Evolutionary conservation across 83 land plant genomes (phyloP), one percentile per base, ranked within the genome.

Genomic region (Picea abies): DNA sequence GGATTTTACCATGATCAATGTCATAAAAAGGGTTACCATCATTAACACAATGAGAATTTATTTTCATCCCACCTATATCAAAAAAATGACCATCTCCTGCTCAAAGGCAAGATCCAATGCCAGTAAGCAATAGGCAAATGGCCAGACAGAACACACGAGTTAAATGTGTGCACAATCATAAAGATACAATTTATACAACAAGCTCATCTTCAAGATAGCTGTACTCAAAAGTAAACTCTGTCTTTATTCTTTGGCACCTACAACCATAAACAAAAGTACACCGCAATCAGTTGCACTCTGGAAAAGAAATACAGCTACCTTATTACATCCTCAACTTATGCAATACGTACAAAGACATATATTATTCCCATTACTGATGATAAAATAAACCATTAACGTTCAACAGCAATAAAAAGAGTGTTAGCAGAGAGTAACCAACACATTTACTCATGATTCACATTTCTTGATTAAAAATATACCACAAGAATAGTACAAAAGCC

Each of bases 221-320:
- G 79, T 97, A 97, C 89, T 96, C 98, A 76, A 97, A 97, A n/a
- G 95, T 94, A 79, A 97, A 97, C 67, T 97, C 99, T 3, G 91
- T 91, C 87, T 97, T 96, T 84, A 97, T 95, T 63, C 99, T 86
- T 78, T 97, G 98, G 81, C 96, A 92, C 99, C 99, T 97, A 91
- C 85, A 82, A 32, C 23, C 15, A 20, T 61, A 52, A 78, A 39
- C 58, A 0, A 77, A 29, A 65, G 81, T 35, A 56, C 25, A 17
- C 6, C 12, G 11, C 22, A 69, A 6, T 69, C 73, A 70, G 19
- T 70, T 70, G 32, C 15, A n/a, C n/a, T 70, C 39, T 70, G 20
- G n/a, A 17, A 70, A 70, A 32, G n/a, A 35, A 35, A 70, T 5
- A 37, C 20, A 70, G 39, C 44, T 37, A 70, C n/a, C 22, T 37